Percentiles rank a stretch among this genome's conserved stretches.
These are phyloP conservation scores for Mortierella sp. DNA, from an alignment of 371 early-diverging fungal species.

Conservation along the genomic window DNA sequence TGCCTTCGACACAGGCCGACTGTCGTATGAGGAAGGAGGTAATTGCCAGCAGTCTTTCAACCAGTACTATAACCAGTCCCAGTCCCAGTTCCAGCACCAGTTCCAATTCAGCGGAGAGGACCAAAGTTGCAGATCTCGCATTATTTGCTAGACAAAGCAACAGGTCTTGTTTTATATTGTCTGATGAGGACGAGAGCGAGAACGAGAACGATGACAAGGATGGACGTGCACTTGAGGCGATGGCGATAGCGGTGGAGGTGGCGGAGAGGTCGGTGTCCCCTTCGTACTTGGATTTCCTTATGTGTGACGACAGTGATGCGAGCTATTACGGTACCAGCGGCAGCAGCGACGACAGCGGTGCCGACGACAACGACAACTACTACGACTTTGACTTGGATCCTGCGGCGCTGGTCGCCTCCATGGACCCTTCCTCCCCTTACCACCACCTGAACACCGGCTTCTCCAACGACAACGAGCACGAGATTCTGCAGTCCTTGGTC, in stretches of 20 bases:
- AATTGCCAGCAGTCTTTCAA: conserved; percentile 2
- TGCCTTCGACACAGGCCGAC: not conserved
- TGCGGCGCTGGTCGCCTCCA: conserved; percentile 16
- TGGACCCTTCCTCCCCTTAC: conserved; percentile 7
- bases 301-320: not conserved
- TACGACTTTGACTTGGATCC: not conserved
- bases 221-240: not conserved
- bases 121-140: not conserved
- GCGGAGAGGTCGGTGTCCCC: not conserved
- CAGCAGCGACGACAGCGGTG: not conserved
- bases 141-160: not conserved
- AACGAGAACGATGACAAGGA: not conserved
- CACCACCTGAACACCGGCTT: not conserved
- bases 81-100: not conserved
- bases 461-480: not conserved
- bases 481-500: conserved; percentile 14
- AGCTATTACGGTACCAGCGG: not conserved
- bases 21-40: not conserved
- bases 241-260: not conserved
- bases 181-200: not conserved
- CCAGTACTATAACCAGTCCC: not conserved
- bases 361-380: not conserved
- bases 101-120: not conserved
- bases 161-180: not conserved
- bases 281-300: not conserved